These are phyloP conservation scores for Sclerotinia spermophila DNA, from an alignment of 2,329 filamentous ascomycete genomes.

Conservation along the genomic window DNA sequence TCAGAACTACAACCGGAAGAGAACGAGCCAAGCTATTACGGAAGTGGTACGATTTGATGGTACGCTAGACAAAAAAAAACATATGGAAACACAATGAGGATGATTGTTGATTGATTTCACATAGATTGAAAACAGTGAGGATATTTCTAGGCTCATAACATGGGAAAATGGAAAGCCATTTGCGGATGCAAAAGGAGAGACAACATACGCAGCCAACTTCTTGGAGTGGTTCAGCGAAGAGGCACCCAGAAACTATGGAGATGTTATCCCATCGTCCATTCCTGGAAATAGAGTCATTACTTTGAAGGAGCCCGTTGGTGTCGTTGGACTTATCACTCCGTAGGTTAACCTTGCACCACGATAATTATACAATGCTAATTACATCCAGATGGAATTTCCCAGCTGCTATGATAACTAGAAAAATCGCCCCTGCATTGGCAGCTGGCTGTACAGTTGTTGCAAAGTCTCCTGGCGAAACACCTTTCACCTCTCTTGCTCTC, in stretches of 20 bases:
- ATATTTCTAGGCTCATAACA: constrained; percentile 78
- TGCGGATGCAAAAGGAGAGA: constrained; percentile 70
- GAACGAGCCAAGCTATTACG: constrained; percentile 71
- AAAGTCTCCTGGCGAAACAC: constrained; percentile 90
- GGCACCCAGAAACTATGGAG: constrained; percentile 69
- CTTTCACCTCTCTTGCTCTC: constrained; percentile 82
- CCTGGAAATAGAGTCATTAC: constrained; percentile 73
- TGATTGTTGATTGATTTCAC: constrained; percentile 17
- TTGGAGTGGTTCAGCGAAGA: constrained; percentile 81
- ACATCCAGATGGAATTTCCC: constrained; percentile 73
- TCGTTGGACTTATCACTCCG: constrained; percentile 78
- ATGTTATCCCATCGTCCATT: constrained; percentile 67
- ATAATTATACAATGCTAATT: background rate
- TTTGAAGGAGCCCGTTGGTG: constrained; percentile 78
- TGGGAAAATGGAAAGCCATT: constrained; percentile 88
- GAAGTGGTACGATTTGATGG: constrained; percentile 77
- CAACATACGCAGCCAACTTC: constrained; percentile 69
- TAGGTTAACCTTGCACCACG: constrained; percentile 17
- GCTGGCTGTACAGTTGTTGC: constrained; percentile 94
- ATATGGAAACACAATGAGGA: background rate
- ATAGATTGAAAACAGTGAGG: constrained; percentile 64
- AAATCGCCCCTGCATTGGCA: constrained; percentile 72
- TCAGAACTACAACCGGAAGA: constrained; percentile 68
- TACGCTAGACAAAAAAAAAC: constrained; percentile 33
- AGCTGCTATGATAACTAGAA: constrained; percentile 70